These are phyloP conservation scores for Phytopythium sindhum DNA, from an alignment of 352 stramenopile genomes.

Conservation along the genomic window DNA sequence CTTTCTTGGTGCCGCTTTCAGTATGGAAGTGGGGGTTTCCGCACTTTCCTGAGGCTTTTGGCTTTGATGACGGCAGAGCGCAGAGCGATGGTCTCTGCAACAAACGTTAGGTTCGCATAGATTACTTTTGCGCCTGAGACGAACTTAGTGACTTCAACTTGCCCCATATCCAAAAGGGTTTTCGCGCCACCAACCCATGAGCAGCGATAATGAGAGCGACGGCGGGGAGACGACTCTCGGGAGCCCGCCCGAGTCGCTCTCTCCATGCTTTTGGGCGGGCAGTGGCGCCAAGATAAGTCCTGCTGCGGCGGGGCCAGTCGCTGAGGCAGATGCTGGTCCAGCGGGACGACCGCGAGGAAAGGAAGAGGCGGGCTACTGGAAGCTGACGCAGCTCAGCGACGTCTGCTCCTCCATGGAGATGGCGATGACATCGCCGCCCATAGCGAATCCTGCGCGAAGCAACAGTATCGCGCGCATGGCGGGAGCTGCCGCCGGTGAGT, in stretches of 20 bases:
- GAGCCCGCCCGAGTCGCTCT: constrained; percentile 23
- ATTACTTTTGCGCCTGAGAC: no score
- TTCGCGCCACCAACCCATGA: constrained; percentile 4
- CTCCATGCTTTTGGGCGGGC: constrained; percentile 32
- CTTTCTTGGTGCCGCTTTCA: background rate
- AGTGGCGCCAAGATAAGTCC: background rate
- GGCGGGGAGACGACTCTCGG: constrained; percentile 35
- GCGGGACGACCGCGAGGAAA: background rate
- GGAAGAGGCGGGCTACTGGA: background rate
- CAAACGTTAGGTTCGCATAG: background rate
- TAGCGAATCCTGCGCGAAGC: background rate
- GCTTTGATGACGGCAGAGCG: background rate
- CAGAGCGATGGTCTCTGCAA: constrained; percentile 2
- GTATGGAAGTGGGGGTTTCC: background rate
- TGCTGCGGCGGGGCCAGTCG: background rate
- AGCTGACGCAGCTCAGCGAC: background rate
- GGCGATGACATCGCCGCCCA: background rate
- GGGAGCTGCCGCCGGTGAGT: background rate
- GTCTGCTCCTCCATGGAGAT: background rate
- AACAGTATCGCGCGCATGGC: background rate
- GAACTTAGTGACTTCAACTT: constrained; percentile 29
- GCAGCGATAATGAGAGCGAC: constrained; percentile 20
- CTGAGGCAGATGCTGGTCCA: no score
- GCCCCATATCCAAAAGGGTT: background rate
- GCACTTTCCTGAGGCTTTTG: no score